Evolutionary conservation across 345 rosid species (phyloP).

Genomic region (Microthlaspi erraticum): DNA sequence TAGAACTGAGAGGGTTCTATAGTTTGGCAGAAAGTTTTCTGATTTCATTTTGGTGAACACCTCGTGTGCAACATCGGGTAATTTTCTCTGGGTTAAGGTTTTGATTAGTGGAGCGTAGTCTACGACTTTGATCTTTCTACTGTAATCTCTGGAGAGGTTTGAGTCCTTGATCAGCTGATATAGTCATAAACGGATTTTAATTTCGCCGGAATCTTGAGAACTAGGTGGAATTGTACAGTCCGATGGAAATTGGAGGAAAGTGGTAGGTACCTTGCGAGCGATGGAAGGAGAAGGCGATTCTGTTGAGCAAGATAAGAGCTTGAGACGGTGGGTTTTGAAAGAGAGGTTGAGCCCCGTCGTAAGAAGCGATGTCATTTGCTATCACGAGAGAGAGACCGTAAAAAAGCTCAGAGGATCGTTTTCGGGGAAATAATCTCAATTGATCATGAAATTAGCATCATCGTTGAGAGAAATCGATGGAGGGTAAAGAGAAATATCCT

Average conservation of each 20-base stretch:
- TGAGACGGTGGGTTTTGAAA: constrained; percentile 15
- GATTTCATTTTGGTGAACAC: constrained; percentile 53
- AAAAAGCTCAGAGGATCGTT: too few relatives aligned
- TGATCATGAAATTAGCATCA: not conserved
- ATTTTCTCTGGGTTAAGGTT: constrained; percentile 40
- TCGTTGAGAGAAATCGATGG: not conserved
- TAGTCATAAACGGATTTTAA: not conserved
- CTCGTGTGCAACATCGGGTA: constrained; percentile 52
- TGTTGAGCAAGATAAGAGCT: constrained; percentile 32
- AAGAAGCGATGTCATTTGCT: constrained; percentile 31
- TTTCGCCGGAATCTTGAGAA: not conserved
- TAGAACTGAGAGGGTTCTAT: constrained; percentile 52
- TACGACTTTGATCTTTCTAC: constrained; percentile 37
- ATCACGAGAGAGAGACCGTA: not conserved
- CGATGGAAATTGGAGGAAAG: not conserved
- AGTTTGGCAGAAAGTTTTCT: constrained; percentile 43
- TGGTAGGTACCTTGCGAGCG: constrained; percentile 45
- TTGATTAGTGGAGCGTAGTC: constrained; percentile 52
- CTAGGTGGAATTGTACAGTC: not conserved
- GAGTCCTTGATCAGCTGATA: constrained; percentile 42
- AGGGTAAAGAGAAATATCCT: not conserved
- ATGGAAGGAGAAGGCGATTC: constrained; percentile 34
- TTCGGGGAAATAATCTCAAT: too few relatives aligned
- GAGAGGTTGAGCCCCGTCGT: constrained; percentile 17
- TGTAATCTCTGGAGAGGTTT: constrained; percentile 38